These are phyloP conservation scores for Athelia psychrophila DNA, from an alignment of 1,284 basidiomycete genomes.

Conservation along the genomic window DNA sequence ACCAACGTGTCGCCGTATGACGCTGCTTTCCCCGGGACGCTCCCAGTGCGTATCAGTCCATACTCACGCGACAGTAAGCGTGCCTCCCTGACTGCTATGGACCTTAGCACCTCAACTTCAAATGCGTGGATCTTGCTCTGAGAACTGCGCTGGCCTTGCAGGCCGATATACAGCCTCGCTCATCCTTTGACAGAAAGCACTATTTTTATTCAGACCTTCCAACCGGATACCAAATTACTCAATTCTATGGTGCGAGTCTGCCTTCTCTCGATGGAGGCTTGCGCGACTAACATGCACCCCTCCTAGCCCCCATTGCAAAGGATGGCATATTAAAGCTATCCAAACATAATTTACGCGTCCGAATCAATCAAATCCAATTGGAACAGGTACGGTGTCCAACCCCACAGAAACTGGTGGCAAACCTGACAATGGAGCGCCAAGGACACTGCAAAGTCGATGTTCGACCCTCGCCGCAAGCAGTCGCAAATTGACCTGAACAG, in stretches of 20 bases:
- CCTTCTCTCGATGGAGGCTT: background rate
- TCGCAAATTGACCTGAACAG: conserved; percentile 88
- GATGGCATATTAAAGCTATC: conserved; percentile 61
- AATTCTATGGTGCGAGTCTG: conserved; percentile 73
- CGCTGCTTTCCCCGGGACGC: conserved; percentile 89
- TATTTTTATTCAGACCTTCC: conserved; percentile 98
- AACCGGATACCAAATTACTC: conserved; percentile 95
- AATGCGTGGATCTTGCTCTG: conserved; percentile 80
- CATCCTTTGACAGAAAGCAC: conserved; percentile 94
- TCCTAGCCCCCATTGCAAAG: conserved; percentile 74
- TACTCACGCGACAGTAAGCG: background rate
- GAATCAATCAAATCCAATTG: conserved; percentile 93
- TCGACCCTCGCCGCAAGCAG: conserved; percentile 50
- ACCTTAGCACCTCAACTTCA: conserved; percentile 69
- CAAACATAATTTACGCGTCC: conserved; percentile 47
- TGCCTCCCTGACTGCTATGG: background rate
- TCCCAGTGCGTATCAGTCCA: conserved; percentile 65
- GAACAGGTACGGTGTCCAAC: conserved; percentile 74
- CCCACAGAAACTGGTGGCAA: background rate
- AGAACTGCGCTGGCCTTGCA: conserved; percentile 82
- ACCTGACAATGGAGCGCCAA: conserved; percentile 26
- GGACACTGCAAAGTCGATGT: conserved; percentile 94
- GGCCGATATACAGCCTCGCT: conserved; percentile 69
- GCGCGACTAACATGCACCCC: background rate
- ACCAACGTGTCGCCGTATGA: conserved; percentile 83